Evolutionary conservation across 2,329 filamentous ascomycete species (phyloP).

Genomic region (Teratosphaeria gauchensis): DNA sequence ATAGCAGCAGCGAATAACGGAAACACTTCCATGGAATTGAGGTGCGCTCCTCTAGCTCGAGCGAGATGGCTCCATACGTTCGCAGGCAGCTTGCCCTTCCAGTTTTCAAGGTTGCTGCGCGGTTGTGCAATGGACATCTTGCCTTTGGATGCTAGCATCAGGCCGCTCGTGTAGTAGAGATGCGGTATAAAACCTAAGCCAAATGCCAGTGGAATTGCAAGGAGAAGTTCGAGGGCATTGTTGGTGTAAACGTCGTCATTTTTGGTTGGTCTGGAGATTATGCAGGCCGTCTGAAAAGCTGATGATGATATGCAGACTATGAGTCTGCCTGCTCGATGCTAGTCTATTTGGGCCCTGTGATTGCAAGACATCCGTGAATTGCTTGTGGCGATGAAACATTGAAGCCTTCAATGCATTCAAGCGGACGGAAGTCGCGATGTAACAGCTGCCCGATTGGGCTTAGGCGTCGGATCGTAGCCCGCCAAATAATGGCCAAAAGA

Average conservation of each 20-base stretch:
- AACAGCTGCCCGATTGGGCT: neutral
- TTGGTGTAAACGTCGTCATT: neutral
- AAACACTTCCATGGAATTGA: constrained; percentile 38
- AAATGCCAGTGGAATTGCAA: constrained; percentile 16
- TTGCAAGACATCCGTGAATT: too few relatives aligned
- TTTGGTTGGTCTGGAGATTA: neutral
- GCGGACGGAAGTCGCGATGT: neutral
- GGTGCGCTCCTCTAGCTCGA: constrained; percentile 28
- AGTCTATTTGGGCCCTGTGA: neutral
- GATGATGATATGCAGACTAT: neutral
- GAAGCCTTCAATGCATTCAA: neutral
- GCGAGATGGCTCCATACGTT: constrained; percentile 16
- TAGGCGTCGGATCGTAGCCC: neutral
- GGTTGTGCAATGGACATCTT: constrained; percentile 13
- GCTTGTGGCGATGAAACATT: too few relatives aligned
- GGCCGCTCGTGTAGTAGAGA: constrained; percentile 12
- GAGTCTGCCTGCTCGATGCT: neutral
- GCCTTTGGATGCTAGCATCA: constrained; percentile 17
- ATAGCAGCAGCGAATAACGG: constrained; percentile 31
- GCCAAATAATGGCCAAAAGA: neutral
- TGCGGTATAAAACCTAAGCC: constrained; percentile 15
- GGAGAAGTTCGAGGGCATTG: constrained; percentile 10
- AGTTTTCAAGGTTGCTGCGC: constrained; percentile 17
- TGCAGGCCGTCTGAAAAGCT: neutral
- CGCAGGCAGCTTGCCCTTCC: constrained; percentile 14